A percentile compares a stretch with the other conserved stretches of the same genome.
Conservation (phyloP, 305 asterid genomes). For the Coffea humblotiana region DNA sequence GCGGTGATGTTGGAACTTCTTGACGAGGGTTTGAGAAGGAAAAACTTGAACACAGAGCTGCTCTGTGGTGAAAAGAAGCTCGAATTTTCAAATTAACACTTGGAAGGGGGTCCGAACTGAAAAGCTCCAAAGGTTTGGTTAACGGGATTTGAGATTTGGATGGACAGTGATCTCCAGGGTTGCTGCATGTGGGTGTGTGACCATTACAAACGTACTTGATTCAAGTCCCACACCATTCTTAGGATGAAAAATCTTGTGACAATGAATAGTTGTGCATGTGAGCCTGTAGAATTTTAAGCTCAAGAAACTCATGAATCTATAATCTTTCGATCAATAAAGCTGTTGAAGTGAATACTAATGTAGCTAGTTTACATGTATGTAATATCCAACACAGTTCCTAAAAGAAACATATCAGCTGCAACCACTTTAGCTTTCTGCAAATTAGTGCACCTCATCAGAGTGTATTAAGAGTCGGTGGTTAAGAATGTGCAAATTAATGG, state of each 20-base stretch:
- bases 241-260: background rate
- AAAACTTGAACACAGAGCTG: background rate
- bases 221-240: background rate
- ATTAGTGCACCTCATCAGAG: too few species aligned
- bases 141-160: background rate
- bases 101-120: background rate
- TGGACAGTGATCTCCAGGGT: background rate
- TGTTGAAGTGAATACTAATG: too few species aligned
- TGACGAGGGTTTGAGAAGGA: background rate
- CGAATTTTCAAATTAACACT: background rate
- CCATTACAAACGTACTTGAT: background rate
- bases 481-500: too few species aligned
- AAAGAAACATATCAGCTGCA: background rate
- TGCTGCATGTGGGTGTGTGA: background rate
- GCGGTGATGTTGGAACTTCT: constrained; percentile 1
- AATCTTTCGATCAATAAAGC: too few species aligned
- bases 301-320: background rate
- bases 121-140: background rate
- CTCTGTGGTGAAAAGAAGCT: too few species aligned
- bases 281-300: background rate
- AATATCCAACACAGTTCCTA: background rate
- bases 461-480: too few species aligned
- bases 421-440: background rate
- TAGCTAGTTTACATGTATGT: too few species aligned
- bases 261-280: background rate